Conservation (phyloP, 345 rosid genomes). For the Eucalyptus lansdowneana region DNA sequence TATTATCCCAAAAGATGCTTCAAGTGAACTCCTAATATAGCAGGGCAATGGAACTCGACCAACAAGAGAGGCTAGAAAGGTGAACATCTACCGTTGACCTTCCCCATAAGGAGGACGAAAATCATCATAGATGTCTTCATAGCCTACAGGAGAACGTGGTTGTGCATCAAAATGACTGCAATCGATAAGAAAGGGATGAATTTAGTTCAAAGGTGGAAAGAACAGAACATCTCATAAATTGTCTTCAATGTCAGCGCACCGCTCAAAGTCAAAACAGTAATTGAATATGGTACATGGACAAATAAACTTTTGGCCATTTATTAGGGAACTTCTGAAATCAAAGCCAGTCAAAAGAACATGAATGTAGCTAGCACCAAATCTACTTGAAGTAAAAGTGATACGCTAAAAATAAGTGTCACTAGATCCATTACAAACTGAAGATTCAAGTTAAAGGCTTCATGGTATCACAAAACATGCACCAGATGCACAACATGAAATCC, state of each 20-base stretch:
- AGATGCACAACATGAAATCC: not conserved
- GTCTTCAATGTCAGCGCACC: not conserved
- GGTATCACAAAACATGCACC: not conserved
- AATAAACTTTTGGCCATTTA: not conserved
- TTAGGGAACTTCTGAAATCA: not conserved
- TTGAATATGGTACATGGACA: not conserved
- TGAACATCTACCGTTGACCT: slow-evolving; percentile 23
- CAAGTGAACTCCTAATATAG: not conserved
- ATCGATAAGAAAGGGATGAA: not conserved
- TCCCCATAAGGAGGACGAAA: not conserved
- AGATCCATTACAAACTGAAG: not conserved
- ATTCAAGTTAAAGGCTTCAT: not conserved
- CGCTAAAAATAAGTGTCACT: not conserved
- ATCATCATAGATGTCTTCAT: not conserved
- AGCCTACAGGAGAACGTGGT: not conserved
- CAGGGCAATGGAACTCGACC: not conserved
- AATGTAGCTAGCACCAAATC: not conserved
- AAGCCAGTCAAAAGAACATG: not conserved
- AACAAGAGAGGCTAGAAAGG: not conserved
- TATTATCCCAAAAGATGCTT: not conserved
- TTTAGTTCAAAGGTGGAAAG: not conserved
- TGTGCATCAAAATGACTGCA: not conserved
- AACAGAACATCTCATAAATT: not conserved
- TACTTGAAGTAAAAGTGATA: not conserved
- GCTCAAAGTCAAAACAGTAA: not conserved